Evolutionary conservation across 176 grass and related monocot species (phyloP).

Genomic region (Tillandsia fasciculata): DNA sequence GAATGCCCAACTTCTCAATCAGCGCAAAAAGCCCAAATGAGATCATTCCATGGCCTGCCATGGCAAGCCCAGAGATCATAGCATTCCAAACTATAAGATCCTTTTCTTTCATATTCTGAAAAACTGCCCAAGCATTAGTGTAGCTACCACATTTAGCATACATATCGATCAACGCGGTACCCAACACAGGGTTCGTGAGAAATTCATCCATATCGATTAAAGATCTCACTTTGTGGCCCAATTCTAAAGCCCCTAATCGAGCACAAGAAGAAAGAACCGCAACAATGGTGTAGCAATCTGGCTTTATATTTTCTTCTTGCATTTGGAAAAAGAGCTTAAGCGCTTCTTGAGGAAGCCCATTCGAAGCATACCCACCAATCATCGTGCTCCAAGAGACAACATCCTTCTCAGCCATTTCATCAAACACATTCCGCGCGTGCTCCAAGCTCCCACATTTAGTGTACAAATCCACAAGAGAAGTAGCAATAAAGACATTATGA

Average conservation of each 20-base stretch:
- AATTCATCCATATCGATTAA: slow-evolving; percentile 36
- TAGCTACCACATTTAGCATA: slow-evolving; percentile 55
- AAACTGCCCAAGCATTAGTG: slow-evolving; percentile 34
- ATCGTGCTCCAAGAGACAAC: slow-evolving; percentile 45
- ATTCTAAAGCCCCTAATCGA: slow-evolving; percentile 39
- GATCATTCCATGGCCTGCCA: slow-evolving; percentile 41
- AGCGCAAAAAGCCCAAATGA: slow-evolving; percentile 38
- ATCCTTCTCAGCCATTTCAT: slow-evolving; percentile 38
- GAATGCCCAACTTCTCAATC: slow-evolving; percentile 37
- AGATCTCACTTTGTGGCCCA: slow-evolving; percentile 19
- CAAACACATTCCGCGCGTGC: slow-evolving; percentile 40
- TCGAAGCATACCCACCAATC: slow-evolving; percentile 60
- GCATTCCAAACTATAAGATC: slow-evolving; percentile 61
- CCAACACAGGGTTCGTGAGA: slow-evolving; percentile 42
- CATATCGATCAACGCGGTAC: slow-evolving; percentile 60
- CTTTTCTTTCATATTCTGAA: slow-evolving; percentile 39
- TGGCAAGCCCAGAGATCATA: slow-evolving; percentile 49
- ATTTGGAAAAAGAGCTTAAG: slow-evolving; percentile 47
- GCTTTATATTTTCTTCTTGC: slow-evolving; percentile 24
- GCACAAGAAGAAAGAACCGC: slow-evolving; percentile 50
- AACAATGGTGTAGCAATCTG: slow-evolving; percentile 41
- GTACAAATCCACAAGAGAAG: slow-evolving; percentile 43
- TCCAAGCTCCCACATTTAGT: slow-evolving; percentile 48
- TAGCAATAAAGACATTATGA: slow-evolving; percentile 32
- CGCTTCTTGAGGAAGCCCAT: slow-evolving; percentile 38